Percentiles rank a stretch among this genome's conserved stretches.
Evolutionary conservation across 1,139 yeast genomes (phyloP).

Genomic region (Suhomyces anneliseae): DNA sequence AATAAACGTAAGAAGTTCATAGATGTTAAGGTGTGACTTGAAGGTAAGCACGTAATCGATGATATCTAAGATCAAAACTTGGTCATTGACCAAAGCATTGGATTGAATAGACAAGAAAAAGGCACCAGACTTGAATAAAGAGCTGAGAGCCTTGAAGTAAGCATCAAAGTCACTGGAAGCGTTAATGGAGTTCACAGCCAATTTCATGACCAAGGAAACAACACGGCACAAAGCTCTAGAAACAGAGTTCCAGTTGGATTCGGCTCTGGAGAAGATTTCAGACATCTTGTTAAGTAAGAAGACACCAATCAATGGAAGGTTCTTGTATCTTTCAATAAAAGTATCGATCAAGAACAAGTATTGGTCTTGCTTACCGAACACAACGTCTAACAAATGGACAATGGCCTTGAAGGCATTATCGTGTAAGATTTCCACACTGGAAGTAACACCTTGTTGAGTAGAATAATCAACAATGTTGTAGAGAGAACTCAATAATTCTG

Average conservation of each 20-base stretch:
- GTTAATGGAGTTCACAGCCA: constrained; percentile 33
- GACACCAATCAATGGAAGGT: constrained; percentile 52
- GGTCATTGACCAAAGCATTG: constrained; percentile 55
- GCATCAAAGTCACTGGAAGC: constrained; percentile 24
- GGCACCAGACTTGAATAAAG: constrained; percentile 43
- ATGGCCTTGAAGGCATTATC: constrained; percentile 53
- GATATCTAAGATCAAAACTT: constrained; percentile 55
- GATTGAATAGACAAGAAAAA: constrained; percentile 50
- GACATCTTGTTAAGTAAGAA: constrained; percentile 49
- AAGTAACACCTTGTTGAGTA: constrained; percentile 21
- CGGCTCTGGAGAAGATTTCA: constrained; percentile 49
- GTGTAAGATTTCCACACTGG: constrained; percentile 36
- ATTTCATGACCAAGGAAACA: constrained; percentile 49
- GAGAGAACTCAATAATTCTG: constrained; percentile 48
- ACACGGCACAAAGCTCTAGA: constrained; percentile 67
- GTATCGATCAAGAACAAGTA: constrained; percentile 56
- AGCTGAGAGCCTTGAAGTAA: constrained; percentile 32
- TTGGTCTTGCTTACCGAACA: constrained; percentile 68
- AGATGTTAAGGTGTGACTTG: constrained; percentile 38
- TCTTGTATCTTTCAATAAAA: constrained; percentile 35
- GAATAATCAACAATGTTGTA: constrained; percentile 40
- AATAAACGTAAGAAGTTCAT: constrained; percentile 39
- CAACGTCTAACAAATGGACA: constrained; percentile 59
- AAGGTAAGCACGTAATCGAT: constrained; percentile 55
- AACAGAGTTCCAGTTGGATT: constrained; percentile 58